phyloP scores from a whole-genome alignment of 2,329 filamentous ascomycete species.

The Botrytis fragariae region DNA sequence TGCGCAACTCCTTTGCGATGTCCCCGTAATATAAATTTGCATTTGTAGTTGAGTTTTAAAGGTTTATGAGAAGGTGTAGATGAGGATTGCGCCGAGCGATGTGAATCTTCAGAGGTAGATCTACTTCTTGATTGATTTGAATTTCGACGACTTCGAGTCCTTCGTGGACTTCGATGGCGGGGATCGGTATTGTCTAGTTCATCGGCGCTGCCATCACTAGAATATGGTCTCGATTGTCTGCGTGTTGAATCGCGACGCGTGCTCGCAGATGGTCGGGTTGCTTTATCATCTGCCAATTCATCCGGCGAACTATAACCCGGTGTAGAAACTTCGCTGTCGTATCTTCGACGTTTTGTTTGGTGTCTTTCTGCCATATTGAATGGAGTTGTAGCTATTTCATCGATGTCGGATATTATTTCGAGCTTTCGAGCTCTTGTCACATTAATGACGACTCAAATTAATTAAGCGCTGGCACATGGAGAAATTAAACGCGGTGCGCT shows the following conservation, averaged over 20 bases:
- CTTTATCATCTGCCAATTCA: slow-evolving; percentile 40
- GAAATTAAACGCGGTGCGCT: background rate
- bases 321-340: slow-evolving; percentile 43
- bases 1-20: slow-evolving; percentile 78
- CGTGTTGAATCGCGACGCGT: slow-evolving; percentile 27
- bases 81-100: slow-evolving; percentile 32
- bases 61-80: slow-evolving; percentile 30
- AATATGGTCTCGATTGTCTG: slow-evolving; percentile 30
- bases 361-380: slow-evolving; percentile 20
- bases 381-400: slow-evolving; percentile 26
- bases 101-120: slow-evolving; percentile 29
- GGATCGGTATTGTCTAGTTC: slow-evolving; percentile 35
- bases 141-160: slow-evolving; percentile 7
- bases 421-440: slow-evolving; percentile 1
- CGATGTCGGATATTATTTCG: slow-evolving; percentile 33
- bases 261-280: slow-evolving; percentile 37
- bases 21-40: slow-evolving; percentile 69
- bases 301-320: slow-evolving; percentile 48
- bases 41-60: slow-evolving; percentile 43
- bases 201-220: slow-evolving; percentile 34
- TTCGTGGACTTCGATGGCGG: slow-evolving; percentile 19
- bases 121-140: slow-evolving; percentile 24
- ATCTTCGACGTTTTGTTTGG: slow-evolving; percentile 34
- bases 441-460: slow-evolving; percentile 2
- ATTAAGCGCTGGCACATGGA: background rate